phyloP scores from a whole-genome alignment of 257 asterid genomes.

The Marsdenia floribunda region DNA sequence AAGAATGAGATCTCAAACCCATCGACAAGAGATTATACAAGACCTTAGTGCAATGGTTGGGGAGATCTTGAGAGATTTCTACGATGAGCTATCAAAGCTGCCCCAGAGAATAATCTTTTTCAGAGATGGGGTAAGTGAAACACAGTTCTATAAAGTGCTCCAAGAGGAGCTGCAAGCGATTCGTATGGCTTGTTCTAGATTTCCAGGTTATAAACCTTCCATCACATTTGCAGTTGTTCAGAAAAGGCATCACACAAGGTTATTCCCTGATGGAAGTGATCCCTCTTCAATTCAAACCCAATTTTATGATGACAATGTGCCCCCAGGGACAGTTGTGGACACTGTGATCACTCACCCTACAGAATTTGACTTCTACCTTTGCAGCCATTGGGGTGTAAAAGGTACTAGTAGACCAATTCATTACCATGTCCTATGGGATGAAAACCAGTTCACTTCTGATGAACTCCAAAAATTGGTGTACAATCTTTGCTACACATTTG shows the following conservation, averaged over 20 bases:
- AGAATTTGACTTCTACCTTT: slow-evolving; percentile 84
- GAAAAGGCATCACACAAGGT: slow-evolving; percentile 83
- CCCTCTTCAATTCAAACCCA: slow-evolving; percentile 20
- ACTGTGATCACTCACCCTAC: slow-evolving; percentile 72
- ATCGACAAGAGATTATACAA: slow-evolving; percentile 80
- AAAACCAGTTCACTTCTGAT: slow-evolving; percentile 75
- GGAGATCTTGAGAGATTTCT: slow-evolving; percentile 70
- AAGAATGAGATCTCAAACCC: slow-evolving; percentile 87
- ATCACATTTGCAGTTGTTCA: slow-evolving; percentile 86
- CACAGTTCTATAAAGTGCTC: slow-evolving; percentile 72
- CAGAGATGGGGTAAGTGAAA: slow-evolving; percentile 96
- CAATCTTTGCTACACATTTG: slow-evolving; percentile 88
- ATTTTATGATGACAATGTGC: slow-evolving; percentile 51
- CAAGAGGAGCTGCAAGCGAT: slow-evolving; percentile 57
- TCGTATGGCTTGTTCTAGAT: slow-evolving; percentile 51
- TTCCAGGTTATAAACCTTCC: slow-evolving; percentile 66
- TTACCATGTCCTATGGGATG: slow-evolving; percentile 90
- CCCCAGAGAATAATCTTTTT: slow-evolving; percentile 74
- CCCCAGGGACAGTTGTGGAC: slow-evolving; percentile 96
- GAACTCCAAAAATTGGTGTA: slow-evolving; percentile 83
- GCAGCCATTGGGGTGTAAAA: slow-evolving; percentile 94
- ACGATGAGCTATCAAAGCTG: slow-evolving; percentile 43
- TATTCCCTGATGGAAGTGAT: slow-evolving; percentile 52
- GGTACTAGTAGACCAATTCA: slow-evolving; percentile 93
- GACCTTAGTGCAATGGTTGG: slow-evolving; percentile 63